Conservation (phyloP, 345 rosid species). For the Eucalyptus regnans region DNA sequence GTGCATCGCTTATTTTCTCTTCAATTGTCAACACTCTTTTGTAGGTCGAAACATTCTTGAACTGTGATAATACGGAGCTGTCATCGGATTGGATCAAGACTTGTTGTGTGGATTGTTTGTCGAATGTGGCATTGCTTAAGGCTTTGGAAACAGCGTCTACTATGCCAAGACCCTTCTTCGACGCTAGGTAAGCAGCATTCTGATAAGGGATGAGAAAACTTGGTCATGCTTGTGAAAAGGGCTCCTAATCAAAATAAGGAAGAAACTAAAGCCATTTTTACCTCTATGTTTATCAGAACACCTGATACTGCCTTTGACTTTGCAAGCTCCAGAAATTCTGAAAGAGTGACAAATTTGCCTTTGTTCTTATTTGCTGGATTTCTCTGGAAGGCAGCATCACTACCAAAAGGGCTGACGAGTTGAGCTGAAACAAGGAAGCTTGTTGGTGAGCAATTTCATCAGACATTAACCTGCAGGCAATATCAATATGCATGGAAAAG, state of each 20-base stretch:
- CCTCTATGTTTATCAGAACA: slow-evolving; percentile 66
- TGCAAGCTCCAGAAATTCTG: slow-evolving; percentile 59
- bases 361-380: slow-evolving; percentile 55
- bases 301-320: slow-evolving; percentile 67
- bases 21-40: slow-evolving; percentile 38
- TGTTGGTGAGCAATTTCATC: not conserved
- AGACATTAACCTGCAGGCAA: not conserved
- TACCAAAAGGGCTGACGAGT: slow-evolving; percentile 41
- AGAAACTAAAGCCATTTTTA: not conserved
- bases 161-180: slow-evolving; percentile 59
- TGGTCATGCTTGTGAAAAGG: not conserved
- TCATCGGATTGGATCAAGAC: slow-evolving; percentile 75
- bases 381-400: slow-evolving; percentile 14
- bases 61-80: slow-evolving; percentile 50
- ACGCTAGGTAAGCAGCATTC: slow-evolving; percentile 85
- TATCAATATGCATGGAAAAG: not conserved
- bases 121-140: slow-evolving; percentile 47
- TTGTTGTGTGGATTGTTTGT: slow-evolving; percentile 61
- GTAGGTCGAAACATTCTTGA: slow-evolving; percentile 28
- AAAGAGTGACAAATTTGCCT: slow-evolving; percentile 53
- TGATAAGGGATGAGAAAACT: slow-evolving; percentile 1
- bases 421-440: slow-evolving; percentile 45
- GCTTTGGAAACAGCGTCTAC: slow-evolving; percentile 37
- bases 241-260: not conserved
- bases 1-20: slow-evolving; percentile 38